Base-by-base conservation (phyloP, 2,329 filamentous ascomycete species). In the Phymatotrichopsis omnivora region DNA sequence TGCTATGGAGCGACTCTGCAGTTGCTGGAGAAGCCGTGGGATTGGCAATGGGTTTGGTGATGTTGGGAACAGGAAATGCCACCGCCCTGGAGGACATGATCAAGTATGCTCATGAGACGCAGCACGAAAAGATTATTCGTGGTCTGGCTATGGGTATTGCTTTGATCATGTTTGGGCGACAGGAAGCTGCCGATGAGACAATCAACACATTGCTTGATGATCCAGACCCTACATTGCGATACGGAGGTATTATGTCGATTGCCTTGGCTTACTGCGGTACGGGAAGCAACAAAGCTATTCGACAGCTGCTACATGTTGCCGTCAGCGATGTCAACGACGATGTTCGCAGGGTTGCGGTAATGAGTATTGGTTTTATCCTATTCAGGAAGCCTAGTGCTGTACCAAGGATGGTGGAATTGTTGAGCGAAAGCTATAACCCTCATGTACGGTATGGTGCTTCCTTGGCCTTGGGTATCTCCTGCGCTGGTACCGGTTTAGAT, bases 271-370 rank as follows among this genome's bases (percentile, higher is more conserved):
- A 98, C 68, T 95, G 89, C 62, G 91, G 91, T 47, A 95, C 85
- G 30, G 85, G 89, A 56, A 95, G 87, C 74, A 98, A 98, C 73
- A 96, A 96, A 72, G 91, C 93, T 19, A 91, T 98, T 39, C 82
- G 93, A 43, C 93, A 91, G 67, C 74, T 98, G 23, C 77, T 98
- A 8, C 91, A 98, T 62, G 84, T 91, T 50, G 91, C 91, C 45
- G 93, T 98, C 54, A 96, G 87, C 63, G 91, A 98, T 67, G 91
- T 96, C 54, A 96, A 87, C 60, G 91, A 98, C 58, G 91, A 98
- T 63, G 91, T 98, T 27, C 84, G 91, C 57, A 78, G 91, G 59
- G 85, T 93, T 52, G 91, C 91, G 10, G 91, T 98, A 53, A 93
- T 98, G 83, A 93, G 85, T 66, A 74, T 98, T 62, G 91, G 91